Evolutionary conservation across 106 monocot species (phyloP), one percentile per base, ranked within the genome.

Genomic region (Dendrobium officinale): DNA sequence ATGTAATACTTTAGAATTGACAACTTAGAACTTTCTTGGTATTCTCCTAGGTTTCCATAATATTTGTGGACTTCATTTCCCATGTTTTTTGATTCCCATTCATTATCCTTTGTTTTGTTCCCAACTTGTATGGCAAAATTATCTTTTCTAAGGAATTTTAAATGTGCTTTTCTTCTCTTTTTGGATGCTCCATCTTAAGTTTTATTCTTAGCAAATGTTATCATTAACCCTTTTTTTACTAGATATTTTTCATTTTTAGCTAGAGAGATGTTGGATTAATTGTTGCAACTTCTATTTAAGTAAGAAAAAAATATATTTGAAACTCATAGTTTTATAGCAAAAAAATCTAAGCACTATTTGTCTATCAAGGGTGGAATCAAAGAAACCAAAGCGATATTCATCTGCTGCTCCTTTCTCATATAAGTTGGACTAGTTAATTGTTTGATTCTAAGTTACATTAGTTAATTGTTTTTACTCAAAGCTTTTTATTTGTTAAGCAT

Each of bases 301-400:
- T n/a, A 49, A 49, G 9, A 59, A 26, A 26, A 26, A 26, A 26
- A 26, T 22, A 64, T 64, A 33, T 6, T 26, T 51, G 47, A 54
- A 77, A 8, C 13, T 54, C 27, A 54, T 77, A 24, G 24, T 41
- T 79, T 75, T 8, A 42, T 24, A 54, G 49, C 27, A 27, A 20
- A 41, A 56, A 56, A 75, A 37, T 68, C 1, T 15, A 27, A 67
- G 6, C 42, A 77, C 18, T 54, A 43, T 47, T 10, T 84, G 67
- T 79, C 29, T 87, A 59, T 89, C 27, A 61, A 97, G 97, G 97
- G 86, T 97, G 59, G 92, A 88, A 75, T 92, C 97, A 66, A 92
- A 90, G 89, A 97, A 94, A 82, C 97, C 97, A 80, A 94, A 97
- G 82, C 81, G 92, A 86, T 97, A 97, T 84, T 97, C 97, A 68